Evolutionary conservation across 371 early-diverging fungal genomes (phyloP).

Genomic region (Apophysomyces elegans): DNA sequence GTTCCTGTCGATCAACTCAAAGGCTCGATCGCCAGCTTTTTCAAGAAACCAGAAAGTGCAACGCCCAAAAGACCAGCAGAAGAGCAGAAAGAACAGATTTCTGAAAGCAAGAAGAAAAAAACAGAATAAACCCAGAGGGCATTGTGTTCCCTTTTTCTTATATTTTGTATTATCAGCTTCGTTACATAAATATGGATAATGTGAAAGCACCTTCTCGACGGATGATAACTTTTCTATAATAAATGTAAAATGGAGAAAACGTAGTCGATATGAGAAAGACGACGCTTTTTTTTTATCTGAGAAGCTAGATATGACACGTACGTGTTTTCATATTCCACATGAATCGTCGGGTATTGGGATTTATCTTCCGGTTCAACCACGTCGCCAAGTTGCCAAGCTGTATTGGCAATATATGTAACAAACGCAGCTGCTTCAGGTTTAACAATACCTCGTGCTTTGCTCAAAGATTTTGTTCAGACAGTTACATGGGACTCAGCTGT

Average conservation of each 20-base stretch:
- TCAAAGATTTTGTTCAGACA: not conserved
- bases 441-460: constrained; percentile 46
- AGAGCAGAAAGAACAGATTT: not conserved
- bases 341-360: constrained; percentile 46
- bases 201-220: constrained; percentile 51
- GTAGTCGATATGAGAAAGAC: not conserved
- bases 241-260: not conserved
- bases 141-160: too few species aligned
- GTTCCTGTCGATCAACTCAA: constrained; percentile 39
- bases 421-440: constrained; percentile 44
- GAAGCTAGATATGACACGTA: constrained; percentile 16
- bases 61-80: not conserved
- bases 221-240: constrained; percentile 43
- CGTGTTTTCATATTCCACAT: constrained; percentile 48
- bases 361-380: constrained; percentile 32
- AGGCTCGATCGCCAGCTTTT: constrained; percentile 38
- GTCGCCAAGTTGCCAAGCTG: constrained; percentile 32
- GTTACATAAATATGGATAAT: constrained; percentile 47
- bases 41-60: constrained; percentile 12
- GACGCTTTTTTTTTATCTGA: not conserved
- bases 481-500: not conserved
- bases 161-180: not conserved
- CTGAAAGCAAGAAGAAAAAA: constrained; percentile 14
- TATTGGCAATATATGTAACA: constrained; percentile 44
- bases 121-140: not conserved